Evolutionary conservation across 2,329 filamentous ascomycete species (phyloP).

Genomic region (Blumeria graminis): DNA sequence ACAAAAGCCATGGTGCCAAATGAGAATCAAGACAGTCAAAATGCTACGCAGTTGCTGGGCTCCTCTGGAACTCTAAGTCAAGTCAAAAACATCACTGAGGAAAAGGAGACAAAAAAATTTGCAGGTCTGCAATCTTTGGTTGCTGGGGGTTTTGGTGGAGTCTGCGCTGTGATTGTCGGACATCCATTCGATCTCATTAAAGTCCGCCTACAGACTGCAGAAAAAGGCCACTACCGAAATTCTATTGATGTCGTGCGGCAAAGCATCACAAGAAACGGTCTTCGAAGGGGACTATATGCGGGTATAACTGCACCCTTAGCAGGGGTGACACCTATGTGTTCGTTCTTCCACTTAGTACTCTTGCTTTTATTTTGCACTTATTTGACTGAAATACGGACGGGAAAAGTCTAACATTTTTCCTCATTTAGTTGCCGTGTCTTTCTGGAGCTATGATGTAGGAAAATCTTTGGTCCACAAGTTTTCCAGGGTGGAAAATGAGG

Average conservation of each 20-base stretch:
- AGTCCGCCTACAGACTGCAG: slow-evolving; percentile 86
- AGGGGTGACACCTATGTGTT: slow-evolving; percentile 97
- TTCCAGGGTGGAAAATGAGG: slow-evolving; percentile 40
- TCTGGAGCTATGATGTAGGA: slow-evolving; percentile 85
- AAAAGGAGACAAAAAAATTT: background rate
- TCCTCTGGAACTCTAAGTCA: too few relatives aligned
- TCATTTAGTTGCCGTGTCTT: slow-evolving; percentile 37
- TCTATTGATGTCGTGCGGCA: slow-evolving; percentile 82
- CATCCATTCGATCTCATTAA: slow-evolving; percentile 98
- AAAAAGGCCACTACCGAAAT: slow-evolving; percentile 72
- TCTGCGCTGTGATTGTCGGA: slow-evolving; percentile 83
- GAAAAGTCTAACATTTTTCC: too few relatives aligned
- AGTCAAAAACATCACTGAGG: background rate
- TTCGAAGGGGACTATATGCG: slow-evolving; percentile 69
- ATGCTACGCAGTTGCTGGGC: too few relatives aligned
- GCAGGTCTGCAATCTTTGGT: slow-evolving; percentile 51
- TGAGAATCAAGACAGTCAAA: too few relatives aligned
- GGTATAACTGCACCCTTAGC: slow-evolving; percentile 86
- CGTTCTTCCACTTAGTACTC: slow-evolving; percentile 18
- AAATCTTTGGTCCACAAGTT: slow-evolving; percentile 59
- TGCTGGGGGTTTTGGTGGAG: slow-evolving; percentile 76
- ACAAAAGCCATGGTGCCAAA: too few relatives aligned
- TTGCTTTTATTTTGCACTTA: background rate
- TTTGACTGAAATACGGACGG: too few relatives aligned
- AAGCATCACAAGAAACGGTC: slow-evolving; percentile 67